Evolutionary conservation across 2,329 filamentous ascomycete genomes (phyloP).

Genomic region (Cytospora piceae): DNA sequence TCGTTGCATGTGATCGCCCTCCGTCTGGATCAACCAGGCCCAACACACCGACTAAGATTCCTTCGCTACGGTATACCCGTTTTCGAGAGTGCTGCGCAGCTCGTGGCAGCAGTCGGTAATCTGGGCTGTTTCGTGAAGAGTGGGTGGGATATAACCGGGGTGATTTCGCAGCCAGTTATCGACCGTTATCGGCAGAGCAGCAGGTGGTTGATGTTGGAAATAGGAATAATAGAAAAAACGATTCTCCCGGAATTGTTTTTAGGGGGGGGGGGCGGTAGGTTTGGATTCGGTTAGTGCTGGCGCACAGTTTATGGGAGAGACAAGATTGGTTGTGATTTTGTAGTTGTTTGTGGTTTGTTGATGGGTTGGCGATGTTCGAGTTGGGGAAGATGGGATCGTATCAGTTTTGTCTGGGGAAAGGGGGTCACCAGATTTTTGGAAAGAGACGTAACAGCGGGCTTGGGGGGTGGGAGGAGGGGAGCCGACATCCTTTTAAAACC

Average conservation of each 20-base stretch:
- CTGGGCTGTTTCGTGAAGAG: constrained; percentile 9
- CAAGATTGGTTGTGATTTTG: constrained; percentile 11
- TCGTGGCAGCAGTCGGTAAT: constrained; percentile 17
- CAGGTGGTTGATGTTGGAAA: not conserved
- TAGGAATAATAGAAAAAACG: not conserved
- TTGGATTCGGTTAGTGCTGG: not conserved
- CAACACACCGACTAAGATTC: constrained; percentile 8
- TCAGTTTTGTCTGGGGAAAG: constrained; percentile 32
- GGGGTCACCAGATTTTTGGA: constrained; percentile 37
- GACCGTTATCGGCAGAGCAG: constrained; percentile 3
- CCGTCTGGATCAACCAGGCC: constrained; percentile 30
- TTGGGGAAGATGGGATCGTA: constrained; percentile 21
- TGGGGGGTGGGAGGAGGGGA: constrained; percentile 39
- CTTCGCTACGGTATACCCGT: constrained; percentile 9
- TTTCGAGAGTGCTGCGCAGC: constrained; percentile 20
- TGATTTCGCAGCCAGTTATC: not conserved
- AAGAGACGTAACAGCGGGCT: constrained; percentile 35
- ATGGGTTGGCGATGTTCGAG: constrained; percentile 26
- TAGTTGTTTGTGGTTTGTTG: not conserved
- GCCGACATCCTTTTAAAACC: constrained; percentile 36
- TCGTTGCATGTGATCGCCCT: constrained; percentile 72
- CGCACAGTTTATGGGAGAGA: constrained; percentile 9
- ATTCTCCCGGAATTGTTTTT: not conserved
- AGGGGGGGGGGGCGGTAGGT: too few species aligned
- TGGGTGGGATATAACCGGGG: constrained; percentile 1